Percentiles rank a stretch among this genome's conserved stretches.
These are phyloP conservation scores for Euclidium syriacum DNA, from an alignment of 345 rosid genomes.

Conservation along the genomic window DNA sequence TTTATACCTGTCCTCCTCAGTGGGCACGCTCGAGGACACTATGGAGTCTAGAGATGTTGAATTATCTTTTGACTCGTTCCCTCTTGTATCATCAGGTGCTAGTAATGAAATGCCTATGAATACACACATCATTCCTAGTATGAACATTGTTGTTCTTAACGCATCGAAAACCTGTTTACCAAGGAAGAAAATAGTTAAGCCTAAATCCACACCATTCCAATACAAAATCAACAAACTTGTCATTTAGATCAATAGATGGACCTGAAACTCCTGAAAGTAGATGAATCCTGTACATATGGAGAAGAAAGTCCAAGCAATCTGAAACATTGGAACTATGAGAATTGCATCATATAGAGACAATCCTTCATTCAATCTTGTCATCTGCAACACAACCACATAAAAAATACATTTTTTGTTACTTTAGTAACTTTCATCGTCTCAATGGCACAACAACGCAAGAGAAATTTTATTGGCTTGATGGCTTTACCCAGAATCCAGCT, in stretches of 20 bases:
- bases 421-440: conserved; percentile 9
- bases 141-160: conserved; percentile 89
- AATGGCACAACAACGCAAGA: conserved; percentile 8
- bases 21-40: conserved; percentile 46
- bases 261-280: conserved; percentile 99
- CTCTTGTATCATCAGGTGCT: conserved; percentile 94
- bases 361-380: conserved; percentile 96
- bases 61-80: conserved; percentile 67
- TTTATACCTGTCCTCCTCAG: conserved; percentile 75
- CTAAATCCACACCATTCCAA: not conserved
- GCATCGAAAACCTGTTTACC: conserved; percentile 73
- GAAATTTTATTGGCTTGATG: conserved; percentile 13
- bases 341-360: conserved; percentile 88
- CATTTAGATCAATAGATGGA: conserved; percentile 17
- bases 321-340: conserved; percentile 98
- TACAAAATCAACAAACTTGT: not conserved
- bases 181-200: not conserved
- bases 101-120: conserved; percentile 85
- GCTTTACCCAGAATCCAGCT: conserved; percentile 94
- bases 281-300: conserved; percentile 98
- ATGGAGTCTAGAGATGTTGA: conserved; percentile 46
- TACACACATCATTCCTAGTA: conserved; percentile 79
- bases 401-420: not conserved
- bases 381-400: conserved; percentile 41
- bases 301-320: conserved; percentile 99